These are phyloP conservation scores for Lepidium sativum DNA, from an alignment of 345 rosid genomes.

Conservation along the genomic window DNA sequence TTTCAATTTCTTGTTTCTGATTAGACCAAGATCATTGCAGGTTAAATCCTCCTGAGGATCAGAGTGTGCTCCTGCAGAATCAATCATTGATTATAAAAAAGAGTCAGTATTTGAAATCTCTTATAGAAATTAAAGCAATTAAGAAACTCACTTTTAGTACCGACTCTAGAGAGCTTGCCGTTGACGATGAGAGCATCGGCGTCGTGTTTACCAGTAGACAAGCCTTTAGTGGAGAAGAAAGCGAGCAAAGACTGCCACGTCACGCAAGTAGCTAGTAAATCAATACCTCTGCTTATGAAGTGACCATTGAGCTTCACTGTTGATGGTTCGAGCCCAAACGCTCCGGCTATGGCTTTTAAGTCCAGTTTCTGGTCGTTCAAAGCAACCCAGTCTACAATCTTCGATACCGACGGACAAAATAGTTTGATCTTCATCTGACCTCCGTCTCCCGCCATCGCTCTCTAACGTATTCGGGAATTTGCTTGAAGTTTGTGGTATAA, in stretches of 20 bases:
- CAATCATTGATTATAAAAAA: neutral
- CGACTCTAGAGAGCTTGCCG: constrained; percentile 57
- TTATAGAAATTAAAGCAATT: neutral
- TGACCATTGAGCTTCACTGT: constrained; percentile 76
- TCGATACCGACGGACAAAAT: constrained; percentile 48
- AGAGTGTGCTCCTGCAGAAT: constrained; percentile 5
- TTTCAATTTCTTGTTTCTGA: constrained; percentile 37
- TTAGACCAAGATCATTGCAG: constrained; percentile 11
- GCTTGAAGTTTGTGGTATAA: neutral
- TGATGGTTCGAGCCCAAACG: constrained; percentile 63
- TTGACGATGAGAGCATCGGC: constrained; percentile 49
- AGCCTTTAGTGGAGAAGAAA: constrained; percentile 71
- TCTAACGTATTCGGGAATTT: neutral
- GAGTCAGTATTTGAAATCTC: neutral
- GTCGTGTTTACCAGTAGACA: constrained; percentile 54
- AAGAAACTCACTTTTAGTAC: constrained; percentile 46
- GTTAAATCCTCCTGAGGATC: constrained; percentile 12
- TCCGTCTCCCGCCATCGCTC: constrained; percentile 13
- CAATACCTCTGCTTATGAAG: constrained; percentile 69
- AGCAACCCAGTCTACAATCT: constrained; percentile 31
- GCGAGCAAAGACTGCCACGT: constrained; percentile 73
- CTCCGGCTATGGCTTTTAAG: constrained; percentile 54
- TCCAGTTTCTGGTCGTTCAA: constrained; percentile 58
- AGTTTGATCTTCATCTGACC: constrained; percentile 42
- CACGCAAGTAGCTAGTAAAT: constrained; percentile 54